Evolutionary conservation across 306 rosid genomes (phyloP).

Genomic region (Sechiopsis laciniata): DNA sequence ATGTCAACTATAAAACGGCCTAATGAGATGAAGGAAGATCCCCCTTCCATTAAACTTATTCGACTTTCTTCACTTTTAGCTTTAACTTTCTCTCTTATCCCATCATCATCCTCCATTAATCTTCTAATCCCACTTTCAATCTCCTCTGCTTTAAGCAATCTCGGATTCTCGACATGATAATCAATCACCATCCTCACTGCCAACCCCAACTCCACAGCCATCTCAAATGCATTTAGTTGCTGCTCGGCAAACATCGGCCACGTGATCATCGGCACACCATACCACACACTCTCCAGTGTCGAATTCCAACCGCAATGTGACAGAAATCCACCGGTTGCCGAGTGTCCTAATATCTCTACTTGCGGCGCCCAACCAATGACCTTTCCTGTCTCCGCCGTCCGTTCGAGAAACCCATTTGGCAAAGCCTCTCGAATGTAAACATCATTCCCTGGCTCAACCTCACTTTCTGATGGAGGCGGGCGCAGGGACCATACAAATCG

Average conservation of each 20-base stretch:
- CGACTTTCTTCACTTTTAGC: conserved; percentile 19
- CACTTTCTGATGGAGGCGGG: conserved; percentile 22
- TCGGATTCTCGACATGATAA: background rate
- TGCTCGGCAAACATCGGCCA: conserved; percentile 33
- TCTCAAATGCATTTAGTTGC: conserved; percentile 17
- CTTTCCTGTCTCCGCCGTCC: conserved; percentile 4
- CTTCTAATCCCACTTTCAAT: conserved; percentile 23
- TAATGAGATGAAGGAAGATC: background rate
- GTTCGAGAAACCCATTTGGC: conserved; percentile 15
- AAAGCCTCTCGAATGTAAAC: background rate
- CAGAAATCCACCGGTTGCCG: conserved; percentile 24
- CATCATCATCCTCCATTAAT: conserved; percentile 16
- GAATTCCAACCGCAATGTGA: conserved; percentile 37
- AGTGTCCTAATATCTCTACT: conserved; percentile 16
- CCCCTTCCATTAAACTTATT: conserved; percentile 22
- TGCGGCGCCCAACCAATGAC: conserved; percentile 29
- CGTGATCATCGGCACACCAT: conserved; percentile 26
- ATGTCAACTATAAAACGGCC: background rate
- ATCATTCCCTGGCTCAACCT: background rate
- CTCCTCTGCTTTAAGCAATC: background rate
- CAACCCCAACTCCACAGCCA: conserved; percentile 21
- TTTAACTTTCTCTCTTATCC: conserved; percentile 20
- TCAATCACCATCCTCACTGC: conserved; percentile 18
- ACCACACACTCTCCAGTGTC: conserved; percentile 23
- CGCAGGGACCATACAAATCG: conserved; percentile 46